These are phyloP conservation scores for Cercospora citrullina DNA, from an alignment of 2,329 filamentous ascomycete genomes.

Conservation along the genomic window DNA sequence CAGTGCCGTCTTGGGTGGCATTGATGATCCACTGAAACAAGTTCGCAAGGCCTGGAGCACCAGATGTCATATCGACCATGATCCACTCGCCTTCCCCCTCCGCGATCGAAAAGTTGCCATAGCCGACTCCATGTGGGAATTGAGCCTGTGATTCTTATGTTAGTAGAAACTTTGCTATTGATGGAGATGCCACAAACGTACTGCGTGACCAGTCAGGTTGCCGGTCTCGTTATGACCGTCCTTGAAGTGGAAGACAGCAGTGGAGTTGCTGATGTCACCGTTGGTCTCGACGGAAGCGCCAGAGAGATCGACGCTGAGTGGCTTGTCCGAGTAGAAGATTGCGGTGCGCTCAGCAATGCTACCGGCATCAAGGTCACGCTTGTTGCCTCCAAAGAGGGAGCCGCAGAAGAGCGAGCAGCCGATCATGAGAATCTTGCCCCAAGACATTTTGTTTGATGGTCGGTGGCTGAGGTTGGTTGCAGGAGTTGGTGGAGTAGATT, in stretches of 20 bases:
- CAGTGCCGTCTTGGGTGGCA: neutral
- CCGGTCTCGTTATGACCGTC: neutral
- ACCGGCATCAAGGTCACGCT: neutral
- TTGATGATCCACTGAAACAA: neutral
- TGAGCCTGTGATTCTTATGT: neutral
- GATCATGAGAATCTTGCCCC: neutral
- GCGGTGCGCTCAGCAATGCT: neutral
- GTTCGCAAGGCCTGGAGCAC: neutral
- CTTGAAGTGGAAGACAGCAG: neutral
- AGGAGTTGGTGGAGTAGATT: neutral
- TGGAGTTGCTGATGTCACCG: neutral
- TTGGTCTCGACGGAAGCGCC: neutral
- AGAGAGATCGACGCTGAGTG: neutral
- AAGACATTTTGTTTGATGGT: neutral
- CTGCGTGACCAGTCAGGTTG: constrained; percentile 1
- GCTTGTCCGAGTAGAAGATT: neutral
- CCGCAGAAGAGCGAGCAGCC: neutral
- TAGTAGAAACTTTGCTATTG: neutral
- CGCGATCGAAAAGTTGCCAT: neutral
- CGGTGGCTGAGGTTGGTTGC: neutral
- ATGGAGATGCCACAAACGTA: neutral
- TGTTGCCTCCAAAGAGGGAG: neutral
- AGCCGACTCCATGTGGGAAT: neutral
- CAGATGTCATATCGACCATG: neutral
- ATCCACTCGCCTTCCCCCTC: neutral